Conservation (phyloP, 495 filamentous ascomycete genomes). For the Penicillium daleae region DNA sequence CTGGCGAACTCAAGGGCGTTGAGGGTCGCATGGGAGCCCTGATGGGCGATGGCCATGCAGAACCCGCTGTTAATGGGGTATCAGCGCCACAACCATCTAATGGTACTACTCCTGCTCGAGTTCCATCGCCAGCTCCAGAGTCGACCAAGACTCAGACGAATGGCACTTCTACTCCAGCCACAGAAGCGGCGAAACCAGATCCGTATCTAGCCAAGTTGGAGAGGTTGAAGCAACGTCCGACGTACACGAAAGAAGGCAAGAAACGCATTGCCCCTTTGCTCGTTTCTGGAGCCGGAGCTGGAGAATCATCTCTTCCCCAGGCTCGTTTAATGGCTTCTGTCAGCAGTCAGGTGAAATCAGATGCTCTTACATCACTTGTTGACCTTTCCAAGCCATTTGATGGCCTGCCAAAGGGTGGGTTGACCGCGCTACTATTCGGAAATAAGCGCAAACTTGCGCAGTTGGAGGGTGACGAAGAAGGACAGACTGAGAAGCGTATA, state of each 20-base stretch:
- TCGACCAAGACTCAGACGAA: constrained; percentile 45
- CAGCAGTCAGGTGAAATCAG: constrained; percentile 60
- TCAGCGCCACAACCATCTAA: constrained; percentile 40
- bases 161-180: constrained; percentile 37
- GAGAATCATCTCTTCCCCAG: constrained; percentile 85
- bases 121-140: constrained; percentile 40
- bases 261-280: constrained; percentile 92
- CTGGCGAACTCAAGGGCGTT: constrained; percentile 82
- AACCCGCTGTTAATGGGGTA: constrained; percentile 49
- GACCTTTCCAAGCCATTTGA: constrained; percentile 95
- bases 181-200: constrained; percentile 61
- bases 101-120: constrained; percentile 46
- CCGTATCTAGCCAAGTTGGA: constrained; percentile 70
- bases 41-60: constrained; percentile 75
- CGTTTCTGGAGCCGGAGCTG: constrained; percentile 80
- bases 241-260: constrained; percentile 94
- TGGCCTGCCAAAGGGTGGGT: constrained; percentile 86
- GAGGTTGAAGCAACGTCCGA: constrained; percentile 84
- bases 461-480: constrained; percentile 69
- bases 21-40: constrained; percentile 95
- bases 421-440: constrained; percentile 82
- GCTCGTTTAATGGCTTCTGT: constrained; percentile 76
- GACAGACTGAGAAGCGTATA: constrained; percentile 65
- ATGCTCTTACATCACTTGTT: constrained; percentile 81
- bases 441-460: constrained; percentile 85